phyloP scores from a whole-genome alignment of 176 grass and related monocot genomes.

The Carex pumila region DNA sequence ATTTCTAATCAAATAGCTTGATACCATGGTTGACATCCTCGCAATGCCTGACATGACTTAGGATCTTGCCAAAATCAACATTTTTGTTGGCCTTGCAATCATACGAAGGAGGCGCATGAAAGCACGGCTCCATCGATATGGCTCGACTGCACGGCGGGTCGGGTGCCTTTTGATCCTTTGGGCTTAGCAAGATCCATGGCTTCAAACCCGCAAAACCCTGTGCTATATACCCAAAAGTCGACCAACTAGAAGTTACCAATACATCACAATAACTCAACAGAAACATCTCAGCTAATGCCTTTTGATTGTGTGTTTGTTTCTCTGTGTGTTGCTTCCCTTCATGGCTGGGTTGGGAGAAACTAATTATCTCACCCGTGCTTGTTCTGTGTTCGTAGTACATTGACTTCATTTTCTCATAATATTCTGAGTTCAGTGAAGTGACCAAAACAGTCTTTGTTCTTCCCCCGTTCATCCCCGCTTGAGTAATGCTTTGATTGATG shows the following conservation, averaged over 20 bases:
- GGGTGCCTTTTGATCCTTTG: slow-evolving; percentile 29
- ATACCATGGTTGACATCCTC: slow-evolving; percentile 65
- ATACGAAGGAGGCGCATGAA: slow-evolving; percentile 41
- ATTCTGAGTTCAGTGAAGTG: slow-evolving; percentile 51
- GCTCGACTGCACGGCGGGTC: slow-evolving; percentile 31
- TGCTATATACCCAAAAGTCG: slow-evolving; percentile 67
- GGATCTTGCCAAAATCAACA: slow-evolving; percentile 36
- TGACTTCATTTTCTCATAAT: slow-evolving; percentile 40
- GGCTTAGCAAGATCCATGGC: slow-evolving; percentile 56
- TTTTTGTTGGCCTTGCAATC: slow-evolving; percentile 50
- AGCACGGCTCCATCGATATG: slow-evolving; percentile 78
- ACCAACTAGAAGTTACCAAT: slow-evolving; percentile 58
- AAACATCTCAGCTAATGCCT: slow-evolving; percentile 72
- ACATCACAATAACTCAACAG: slow-evolving; percentile 63
- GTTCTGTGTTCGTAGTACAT: slow-evolving; percentile 40
- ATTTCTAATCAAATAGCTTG: slow-evolving; percentile 57
- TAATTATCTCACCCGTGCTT: slow-evolving; percentile 32
- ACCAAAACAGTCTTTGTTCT: slow-evolving; percentile 41
- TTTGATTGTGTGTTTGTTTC: slow-evolving; percentile 58
- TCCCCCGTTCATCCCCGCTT: background rate
- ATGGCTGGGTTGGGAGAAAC: slow-evolving; percentile 51
- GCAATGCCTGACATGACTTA: slow-evolving; percentile 52
- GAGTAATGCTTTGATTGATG: slow-evolving; percentile 20
- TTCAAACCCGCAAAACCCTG: slow-evolving; percentile 45
- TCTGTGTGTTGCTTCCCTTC: slow-evolving; percentile 46